Base-by-base conservation (phyloP, 2,329 filamentous ascomycete genomes). In the Ophiosphaerella korrae region DNA sequence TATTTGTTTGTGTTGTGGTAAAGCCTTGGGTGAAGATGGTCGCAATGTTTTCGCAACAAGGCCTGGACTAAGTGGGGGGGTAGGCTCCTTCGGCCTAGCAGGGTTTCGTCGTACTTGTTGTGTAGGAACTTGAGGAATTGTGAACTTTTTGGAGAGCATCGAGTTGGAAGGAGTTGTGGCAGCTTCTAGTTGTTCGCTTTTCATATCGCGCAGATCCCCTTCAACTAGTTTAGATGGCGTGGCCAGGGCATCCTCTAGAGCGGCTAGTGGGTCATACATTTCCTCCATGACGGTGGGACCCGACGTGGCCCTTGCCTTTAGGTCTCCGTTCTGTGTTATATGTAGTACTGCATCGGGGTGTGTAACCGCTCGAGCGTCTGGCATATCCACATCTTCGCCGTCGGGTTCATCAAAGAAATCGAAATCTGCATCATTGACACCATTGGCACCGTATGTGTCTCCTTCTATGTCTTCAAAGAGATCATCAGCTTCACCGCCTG, bases 401-500 rank as follows among this genome's bases (percentile, higher is more conserved):
- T 75, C 76, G 2, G 80, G 80, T 53, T 88, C 86, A 62, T 93
- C 89, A 60, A 93, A 93, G 71, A 92, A 93, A 67, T 84, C 90
- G 68, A 93, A 93, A 66, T 94, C 90, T 5, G 85, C 89, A 60
- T 94, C 90, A 1, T 88, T 92, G n/a, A 93, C 78, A n/a, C 77
- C 84, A 55, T 84, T 82, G n/a, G 86, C 83, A n/a, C 82, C 85
- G 72, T 90, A 90, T 59, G 88, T 83, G 58, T 90, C 87, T 7
- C 82, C 83, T 11, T 85, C 85, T 58, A 89, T 79, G 47, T 89
- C 87, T 39, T 56, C 63, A 64, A 90, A 89, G 5, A 90, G 75
- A 60, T 87, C 83, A 53, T 85, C 83, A 43, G 72, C 68, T 29
- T 55, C 59, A 18, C 54, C 62, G 13, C 61, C 55, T 2, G 59